These are phyloP conservation scores for Komagataella pastoris DNA, from an alignment of 805 yeast species.

Conservation along the genomic window DNA sequence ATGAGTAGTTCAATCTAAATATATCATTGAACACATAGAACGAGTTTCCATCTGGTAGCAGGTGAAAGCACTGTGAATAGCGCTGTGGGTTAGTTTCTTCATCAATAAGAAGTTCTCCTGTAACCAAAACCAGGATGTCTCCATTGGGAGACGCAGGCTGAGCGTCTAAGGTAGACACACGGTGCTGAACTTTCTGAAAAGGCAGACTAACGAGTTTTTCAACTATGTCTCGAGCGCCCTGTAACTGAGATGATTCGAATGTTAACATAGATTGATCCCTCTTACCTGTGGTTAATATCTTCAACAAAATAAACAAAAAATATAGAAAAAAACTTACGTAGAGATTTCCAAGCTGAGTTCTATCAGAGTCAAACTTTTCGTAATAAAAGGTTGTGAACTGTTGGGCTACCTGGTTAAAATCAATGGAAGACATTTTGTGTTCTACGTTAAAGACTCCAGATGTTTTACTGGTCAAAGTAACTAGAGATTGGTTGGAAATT, in stretches of 20 bases:
- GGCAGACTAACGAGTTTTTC: conserved; percentile 86
- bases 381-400: conserved; percentile 93
- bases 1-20: conserved; percentile 85
- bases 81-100: conserved; percentile 94
- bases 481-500: too few species aligned
- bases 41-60: conserved; percentile 83
- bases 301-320: neutral
- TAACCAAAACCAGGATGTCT: conserved; percentile 93
- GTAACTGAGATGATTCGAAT: conserved; percentile 86
- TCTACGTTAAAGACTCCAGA: neutral
- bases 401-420: conserved; percentile 11
- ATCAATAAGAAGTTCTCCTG: conserved; percentile 87
- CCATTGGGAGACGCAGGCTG: conserved; percentile 93
- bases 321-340: conserved; percentile 33
- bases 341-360: conserved; percentile 82
- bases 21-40: conserved; percentile 95
- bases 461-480: too few species aligned
- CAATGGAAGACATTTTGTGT: neutral
- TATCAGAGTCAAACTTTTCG: conserved; percentile 87
- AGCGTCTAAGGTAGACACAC: conserved; percentile 91
- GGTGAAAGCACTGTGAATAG: conserved; percentile 95
- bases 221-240: conserved; percentile 86
- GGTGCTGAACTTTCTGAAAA: conserved; percentile 85
- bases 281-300: conserved; percentile 11
- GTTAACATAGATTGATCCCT: conserved; percentile 97